phyloP scores from a whole-genome alignment of 2,329 filamentous ascomycete genomes.

The Stemphylium vesicarium region DNA sequence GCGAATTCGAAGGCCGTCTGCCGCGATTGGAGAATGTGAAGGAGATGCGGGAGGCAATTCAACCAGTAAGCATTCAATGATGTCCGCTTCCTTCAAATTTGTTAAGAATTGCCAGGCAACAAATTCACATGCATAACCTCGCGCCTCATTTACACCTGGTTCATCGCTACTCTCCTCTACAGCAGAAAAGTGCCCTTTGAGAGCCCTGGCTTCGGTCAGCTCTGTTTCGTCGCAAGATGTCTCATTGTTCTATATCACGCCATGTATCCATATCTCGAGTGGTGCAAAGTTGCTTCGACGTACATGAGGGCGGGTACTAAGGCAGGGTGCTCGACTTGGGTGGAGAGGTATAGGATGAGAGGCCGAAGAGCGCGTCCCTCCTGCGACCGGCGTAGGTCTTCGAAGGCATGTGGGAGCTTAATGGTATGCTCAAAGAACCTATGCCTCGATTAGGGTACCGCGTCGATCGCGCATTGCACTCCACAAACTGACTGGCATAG shows the following conservation, averaged over 20 bases:
- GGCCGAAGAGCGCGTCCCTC: constrained; percentile 63
- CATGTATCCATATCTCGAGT: not conserved
- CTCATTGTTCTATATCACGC: not conserved
- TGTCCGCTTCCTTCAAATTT: constrained; percentile 73
- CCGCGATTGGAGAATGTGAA: constrained; percentile 19
- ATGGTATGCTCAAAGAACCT: constrained; percentile 62
- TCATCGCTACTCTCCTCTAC: constrained; percentile 64
- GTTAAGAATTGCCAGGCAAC: constrained; percentile 80
- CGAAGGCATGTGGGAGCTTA: constrained; percentile 71
- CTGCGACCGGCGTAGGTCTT: constrained; percentile 72
- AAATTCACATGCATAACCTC: constrained; percentile 78
- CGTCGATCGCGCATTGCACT: constrained; percentile 1
- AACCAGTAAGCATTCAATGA: constrained; percentile 75
- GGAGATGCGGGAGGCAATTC: constrained; percentile 63
- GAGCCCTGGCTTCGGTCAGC: constrained; percentile 59
- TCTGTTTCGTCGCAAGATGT: not conserved
- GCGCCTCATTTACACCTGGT: constrained; percentile 69
- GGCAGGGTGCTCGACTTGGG: constrained; percentile 69
- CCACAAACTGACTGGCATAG: constrained; percentile 56
- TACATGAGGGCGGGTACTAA: constrained; percentile 77
- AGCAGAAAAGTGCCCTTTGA: constrained; percentile 75
- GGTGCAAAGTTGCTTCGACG: constrained; percentile 42
- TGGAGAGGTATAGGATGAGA: constrained; percentile 70
- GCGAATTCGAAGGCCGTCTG: constrained; percentile 4
- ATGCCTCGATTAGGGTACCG: constrained; percentile 22